A percentile compares a stretch with the other conserved stretches of the same genome.
phyloP scores from a whole-genome alignment of 257 asterid genomes.

The Nicotiana sylvestris region DNA sequence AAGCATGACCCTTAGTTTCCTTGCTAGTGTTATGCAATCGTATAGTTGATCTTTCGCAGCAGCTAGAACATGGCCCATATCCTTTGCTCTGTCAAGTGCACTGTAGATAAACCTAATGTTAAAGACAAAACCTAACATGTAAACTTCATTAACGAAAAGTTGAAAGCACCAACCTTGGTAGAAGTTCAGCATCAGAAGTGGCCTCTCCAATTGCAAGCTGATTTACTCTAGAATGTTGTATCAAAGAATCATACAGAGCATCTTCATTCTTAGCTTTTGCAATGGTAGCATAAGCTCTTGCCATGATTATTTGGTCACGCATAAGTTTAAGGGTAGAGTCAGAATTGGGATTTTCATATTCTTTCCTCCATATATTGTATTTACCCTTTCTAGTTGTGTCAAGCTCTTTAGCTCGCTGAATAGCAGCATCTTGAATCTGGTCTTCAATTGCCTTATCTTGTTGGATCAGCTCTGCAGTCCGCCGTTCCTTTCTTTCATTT shows the following conservation, averaged over 20 bases:
- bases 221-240: slow-evolving; percentile 70
- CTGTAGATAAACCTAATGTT: slow-evolving; percentile 29
- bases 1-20: slow-evolving; percentile 86
- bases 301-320: slow-evolving; percentile 93
- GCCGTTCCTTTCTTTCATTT: slow-evolving; percentile 61
- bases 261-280: slow-evolving; percentile 78
- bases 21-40: slow-evolving; percentile 65
- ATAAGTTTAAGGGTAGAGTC: slow-evolving; percentile 85
- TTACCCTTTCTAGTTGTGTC: slow-evolving; percentile 72
- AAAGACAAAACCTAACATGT: slow-evolving; percentile 20
- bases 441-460: slow-evolving; percentile 61
- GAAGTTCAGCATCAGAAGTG: slow-evolving; percentile 79
- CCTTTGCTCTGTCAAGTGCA: slow-evolving; percentile 71
- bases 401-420: slow-evolving; percentile 67
- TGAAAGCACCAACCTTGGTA: slow-evolving; percentile 52
- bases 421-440: slow-evolving; percentile 79
- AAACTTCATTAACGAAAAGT: slow-evolving; percentile 11
- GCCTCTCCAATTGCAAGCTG: slow-evolving; percentile 79
- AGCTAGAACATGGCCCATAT: slow-evolving; percentile 89
- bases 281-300: slow-evolving; percentile 84
- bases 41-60: slow-evolving; percentile 77
- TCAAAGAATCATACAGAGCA: slow-evolving; percentile 57
- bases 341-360: slow-evolving; percentile 75
- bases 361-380: slow-evolving; percentile 93
- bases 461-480: slow-evolving; percentile 61